phyloP scores from a whole-genome alignment of 2,329 filamentous ascomycete species.

The Cytospora mali region DNA sequence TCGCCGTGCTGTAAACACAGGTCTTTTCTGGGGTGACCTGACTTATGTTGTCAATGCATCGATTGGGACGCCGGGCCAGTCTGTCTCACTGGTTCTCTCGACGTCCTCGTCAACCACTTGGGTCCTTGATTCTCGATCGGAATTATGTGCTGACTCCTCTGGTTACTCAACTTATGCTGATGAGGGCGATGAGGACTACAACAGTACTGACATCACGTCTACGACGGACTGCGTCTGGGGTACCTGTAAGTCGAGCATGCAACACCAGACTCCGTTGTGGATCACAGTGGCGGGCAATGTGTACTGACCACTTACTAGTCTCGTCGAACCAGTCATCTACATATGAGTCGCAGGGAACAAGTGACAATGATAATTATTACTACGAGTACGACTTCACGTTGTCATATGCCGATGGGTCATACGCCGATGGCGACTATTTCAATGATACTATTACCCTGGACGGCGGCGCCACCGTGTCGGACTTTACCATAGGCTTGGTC shows the following conservation, averaged over 20 bases:
- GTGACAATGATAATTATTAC: conserved; percentile 13
- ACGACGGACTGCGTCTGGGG: conserved; percentile 32
- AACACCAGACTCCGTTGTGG: background rate
- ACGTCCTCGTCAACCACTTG: conserved; percentile 34
- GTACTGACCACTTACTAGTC: conserved; percentile 24
- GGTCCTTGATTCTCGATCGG: conserved; percentile 33
- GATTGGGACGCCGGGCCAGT: conserved; percentile 37
- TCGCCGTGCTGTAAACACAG: conserved; percentile 2
- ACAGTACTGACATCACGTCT: background rate
- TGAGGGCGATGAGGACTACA: conserved; percentile 1
- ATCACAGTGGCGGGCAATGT: background rate
- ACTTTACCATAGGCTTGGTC: conserved; percentile 36
- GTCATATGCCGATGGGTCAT: conserved; percentile 24
- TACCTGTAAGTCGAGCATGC: conserved; percentile 24
- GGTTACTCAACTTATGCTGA: conserved; percentile 6
- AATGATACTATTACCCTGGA: conserved; percentile 36
- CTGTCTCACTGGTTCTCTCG: conserved; percentile 34
- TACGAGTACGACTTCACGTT: conserved; percentile 25
- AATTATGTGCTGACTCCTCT: conserved; percentile 22
- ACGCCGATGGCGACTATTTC: conserved; percentile 32
- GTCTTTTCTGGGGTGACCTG: conserved; percentile 28
- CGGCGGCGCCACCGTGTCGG: conserved; percentile 32
- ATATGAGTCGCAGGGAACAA: conserved; percentile 28
- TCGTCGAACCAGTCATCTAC: conserved; percentile 31
- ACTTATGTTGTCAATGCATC: conserved; percentile 34